Percentiles rank a stretch among this genome's conserved stretches.
These are phyloP conservation scores for Huntiella abstrusa DNA, from an alignment of 2,329 filamentous ascomycete species.

Conservation along the genomic window DNA sequence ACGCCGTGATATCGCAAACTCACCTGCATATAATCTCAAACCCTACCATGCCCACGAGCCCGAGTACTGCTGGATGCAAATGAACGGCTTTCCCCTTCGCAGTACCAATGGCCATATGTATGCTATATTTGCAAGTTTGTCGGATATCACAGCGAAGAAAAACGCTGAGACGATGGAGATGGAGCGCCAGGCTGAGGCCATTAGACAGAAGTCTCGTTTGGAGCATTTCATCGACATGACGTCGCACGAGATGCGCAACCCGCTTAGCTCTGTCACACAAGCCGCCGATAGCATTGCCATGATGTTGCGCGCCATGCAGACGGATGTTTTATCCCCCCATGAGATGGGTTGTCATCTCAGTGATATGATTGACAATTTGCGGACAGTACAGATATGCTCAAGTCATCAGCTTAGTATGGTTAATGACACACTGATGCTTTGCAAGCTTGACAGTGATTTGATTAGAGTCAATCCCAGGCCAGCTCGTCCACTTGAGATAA, in stretches of 20 bases:
- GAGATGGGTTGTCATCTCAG: conserved; percentile 20
- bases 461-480: conserved; percentile 52
- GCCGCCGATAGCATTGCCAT: conserved; percentile 54
- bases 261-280: conserved; percentile 54
- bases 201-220: conserved; percentile 57
- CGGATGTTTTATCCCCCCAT: conserved; percentile 21
- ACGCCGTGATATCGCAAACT: conserved; percentile 18
- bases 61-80: conserved; percentile 40
- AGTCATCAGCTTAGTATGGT: conserved; percentile 60
- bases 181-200: conserved; percentile 58
- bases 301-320: conserved; percentile 27
- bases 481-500: conserved; percentile 47
- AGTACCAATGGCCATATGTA: conserved; percentile 45
- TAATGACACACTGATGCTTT: conserved; percentile 47
- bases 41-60: conserved; percentile 23
- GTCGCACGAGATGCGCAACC: conserved; percentile 60
- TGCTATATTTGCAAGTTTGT: conserved; percentile 63
- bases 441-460: conserved; percentile 52
- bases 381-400: conserved; percentile 62
- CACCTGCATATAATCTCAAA: not conserved
- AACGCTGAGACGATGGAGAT: conserved; percentile 67
- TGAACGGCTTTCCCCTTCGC: conserved; percentile 58
- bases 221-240: conserved; percentile 60
- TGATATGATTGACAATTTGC: conserved; percentile 51
- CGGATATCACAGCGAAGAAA: conserved; percentile 73